Base-by-base conservation (phyloP, 306 rosid species). In the Fagus crenata region DNA sequence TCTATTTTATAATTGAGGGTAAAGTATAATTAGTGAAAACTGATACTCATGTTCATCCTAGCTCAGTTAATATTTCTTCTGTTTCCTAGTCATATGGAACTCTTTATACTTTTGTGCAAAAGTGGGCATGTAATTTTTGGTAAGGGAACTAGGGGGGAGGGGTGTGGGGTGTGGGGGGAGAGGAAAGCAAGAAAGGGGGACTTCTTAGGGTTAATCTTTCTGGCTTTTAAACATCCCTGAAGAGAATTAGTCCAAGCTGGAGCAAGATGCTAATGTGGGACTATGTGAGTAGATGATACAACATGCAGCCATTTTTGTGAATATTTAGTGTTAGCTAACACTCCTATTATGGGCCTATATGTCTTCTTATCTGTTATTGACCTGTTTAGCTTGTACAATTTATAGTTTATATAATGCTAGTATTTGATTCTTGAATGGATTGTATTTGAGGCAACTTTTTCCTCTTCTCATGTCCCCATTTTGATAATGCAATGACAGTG, bases 401-500 rank as follows among this genome's bases (percentile, higher is more conserved):
- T 36, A 15, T 0, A 37, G 5, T 65, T 39, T 65, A 17, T 2
- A 7, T 15, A 14, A 65, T 65, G 40, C 18, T 15, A 39, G 17
- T 39, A 31, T 70, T 33, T 32, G 12, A 56, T 67, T 37, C 59
- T 37, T 76, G 49, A 46, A 33, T 68, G 14, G 74, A 51, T 67
- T 35, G 6, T 41, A 64, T 59, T 6, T 65, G 49, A 53, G 6
- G 33, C 72, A 64, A 72, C 9, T 33, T 53, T 75, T 43, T 72
- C 49, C 61, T 67, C 49, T 28, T 63, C 81, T 75, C 22, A 72
- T 69, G 28, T 22, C 28, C 28, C 28, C 28, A 22, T 22, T 22
- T 22, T 22, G 28, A 22, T 22, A 22, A 22, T 22, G 28, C 28
- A 22, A 22, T 22, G 73, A 12, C 87, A 95, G 98, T 68, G 90